Percentiles rank a stretch among this genome's conserved stretches.
These are phyloP conservation scores for Obba rivulosa DNA, from an alignment of 768 basidiomycete genomes.

Conservation along the genomic window DNA sequence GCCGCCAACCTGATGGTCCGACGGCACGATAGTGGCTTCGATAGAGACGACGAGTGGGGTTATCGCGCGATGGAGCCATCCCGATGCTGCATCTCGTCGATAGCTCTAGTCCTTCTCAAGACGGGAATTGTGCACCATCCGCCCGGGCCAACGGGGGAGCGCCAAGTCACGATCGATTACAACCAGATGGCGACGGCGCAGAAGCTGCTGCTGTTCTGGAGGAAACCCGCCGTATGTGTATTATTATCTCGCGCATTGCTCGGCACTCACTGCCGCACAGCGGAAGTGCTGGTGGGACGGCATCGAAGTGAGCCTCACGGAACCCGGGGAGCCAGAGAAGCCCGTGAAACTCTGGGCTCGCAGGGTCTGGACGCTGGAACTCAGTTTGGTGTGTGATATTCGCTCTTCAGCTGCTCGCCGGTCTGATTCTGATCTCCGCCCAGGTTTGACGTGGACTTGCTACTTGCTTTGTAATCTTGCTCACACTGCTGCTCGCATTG, in stretches of 20 bases:
- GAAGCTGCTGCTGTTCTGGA: slow-evolving; percentile 95
- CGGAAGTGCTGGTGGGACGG: slow-evolving; percentile 99
- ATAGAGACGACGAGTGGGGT: slow-evolving; percentile 98
- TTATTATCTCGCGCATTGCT: slow-evolving; percentile 2
- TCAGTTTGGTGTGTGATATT: slow-evolving; percentile 69
- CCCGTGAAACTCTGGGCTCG: slow-evolving; percentile 92
- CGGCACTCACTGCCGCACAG: slow-evolving; percentile 33
- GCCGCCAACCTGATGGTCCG: not conserved
- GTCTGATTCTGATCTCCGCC: not conserved
- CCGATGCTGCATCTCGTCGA: slow-evolving; percentile 96
- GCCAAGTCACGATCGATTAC: slow-evolving; percentile 79
- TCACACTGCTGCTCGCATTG: not conserved
- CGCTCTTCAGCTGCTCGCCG: not conserved
- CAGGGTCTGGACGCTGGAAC: slow-evolving; percentile 96
- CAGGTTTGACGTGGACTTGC: slow-evolving; percentile 13
- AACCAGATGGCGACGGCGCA: slow-evolving; percentile 96
- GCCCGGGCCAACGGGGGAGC: slow-evolving; percentile 47
- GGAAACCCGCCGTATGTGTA: slow-evolving; percentile 92
- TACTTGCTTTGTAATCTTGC: not conserved
- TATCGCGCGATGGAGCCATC: slow-evolving; percentile 94
- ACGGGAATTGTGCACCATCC: slow-evolving; percentile 85
- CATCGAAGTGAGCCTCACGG: slow-evolving; percentile 78
- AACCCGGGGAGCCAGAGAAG: slow-evolving; percentile 43
- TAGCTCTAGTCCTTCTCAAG: slow-evolving; percentile 94
- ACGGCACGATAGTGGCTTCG: slow-evolving; percentile 67